Percentiles rank a stretch among this genome's conserved stretches.
These are phyloP conservation scores for Rubia tinctorum DNA, from an alignment of 305 asterid genomes.

Conservation along the genomic window DNA sequence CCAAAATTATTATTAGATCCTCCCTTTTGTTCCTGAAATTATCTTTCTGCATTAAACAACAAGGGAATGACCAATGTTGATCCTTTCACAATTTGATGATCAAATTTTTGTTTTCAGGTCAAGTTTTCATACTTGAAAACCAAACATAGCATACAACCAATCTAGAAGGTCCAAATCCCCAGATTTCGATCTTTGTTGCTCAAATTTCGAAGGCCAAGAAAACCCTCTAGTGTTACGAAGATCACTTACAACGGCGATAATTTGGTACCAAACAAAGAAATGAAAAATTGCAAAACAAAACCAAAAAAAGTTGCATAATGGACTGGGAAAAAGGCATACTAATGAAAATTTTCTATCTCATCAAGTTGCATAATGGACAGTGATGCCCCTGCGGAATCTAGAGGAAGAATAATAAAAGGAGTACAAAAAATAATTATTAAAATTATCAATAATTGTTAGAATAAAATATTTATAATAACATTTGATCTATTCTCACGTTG, in stretches of 20 bases:
- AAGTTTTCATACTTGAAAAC: conserved; percentile 81
- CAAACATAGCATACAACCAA: conserved; percentile 98
- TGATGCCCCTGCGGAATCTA: conserved; percentile 92
- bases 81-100: conserved; percentile 19
- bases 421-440: conserved; percentile 34
- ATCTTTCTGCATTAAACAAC: conserved; percentile 64
- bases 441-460: too few species aligned
- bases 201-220: conserved; percentile 83
- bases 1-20: conserved; percentile 82
- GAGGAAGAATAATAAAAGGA: conserved; percentile 93
- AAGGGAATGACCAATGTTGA: conserved; percentile 12
- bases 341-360: conserved; percentile 49
- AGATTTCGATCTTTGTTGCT: conserved; percentile 68
- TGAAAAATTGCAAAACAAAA: conserved; percentile 1
- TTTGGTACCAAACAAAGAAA: conserved; percentile 40
- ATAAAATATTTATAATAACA: too few species aligned
- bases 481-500: too few species aligned
- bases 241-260: conserved; percentile 88
- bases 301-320: conserved; percentile 70
- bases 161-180: conserved; percentile 95
- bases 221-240: conserved; percentile 65
- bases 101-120: conserved; percentile 18
- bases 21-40: conserved; percentile 96
- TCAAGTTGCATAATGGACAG: conserved; percentile 99
- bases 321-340: conserved; percentile 18